Base-by-base conservation (phyloP, 2,329 filamentous ascomycete genomes). In the Hyphodiscus sp. region DNA sequence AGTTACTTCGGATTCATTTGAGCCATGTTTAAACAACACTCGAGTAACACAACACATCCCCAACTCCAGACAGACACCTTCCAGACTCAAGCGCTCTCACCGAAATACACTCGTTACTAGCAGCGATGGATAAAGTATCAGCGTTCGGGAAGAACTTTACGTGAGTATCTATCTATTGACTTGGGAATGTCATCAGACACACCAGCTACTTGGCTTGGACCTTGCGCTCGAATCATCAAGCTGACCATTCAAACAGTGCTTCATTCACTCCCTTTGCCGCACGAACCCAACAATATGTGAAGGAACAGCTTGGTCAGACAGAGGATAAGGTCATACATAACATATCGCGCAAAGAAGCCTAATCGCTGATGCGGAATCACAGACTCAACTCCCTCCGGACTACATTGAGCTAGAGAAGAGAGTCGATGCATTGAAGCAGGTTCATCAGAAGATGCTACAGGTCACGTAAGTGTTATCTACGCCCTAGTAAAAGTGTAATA, bases 351-450 rank as follows among this genome's bases (percentile, higher is more conserved):
- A 38, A 38, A n/a, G 2, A 5, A n/a, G 16, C 16, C 33, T 38
- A n/a, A 15, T n/a, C 11, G 33, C 33, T 20, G 26, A 43, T 30
- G 20, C 45, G 26, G 46, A 38, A 19, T 57, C 33, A n/a, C 55
- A 95, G 90, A 99, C 94, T 60, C 87, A 97, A 75, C 89, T 99
- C 44, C 94, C 94, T 45, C 86, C 91, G 63, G 94, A 97, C 74
- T 99, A 99, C 74, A 89, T 96, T 70, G 91, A 97, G 73, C 87
- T 99, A 58, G 94, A 99, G 82, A 96, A 96, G 82, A 86, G 92
- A 62, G 91, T 97, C 67, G 94, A 99, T 82, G 94, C 94, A 55
- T 78, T 99, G 69, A 97, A 96, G 79, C 85, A 88, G 69, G 94
- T 95, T 56, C 94, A 99, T 74, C 90, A 95, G 76, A 96, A 95